Base-by-base conservation (phyloP, 352 stramenopile species). In the Globisporangium acanthophoron region DNA sequence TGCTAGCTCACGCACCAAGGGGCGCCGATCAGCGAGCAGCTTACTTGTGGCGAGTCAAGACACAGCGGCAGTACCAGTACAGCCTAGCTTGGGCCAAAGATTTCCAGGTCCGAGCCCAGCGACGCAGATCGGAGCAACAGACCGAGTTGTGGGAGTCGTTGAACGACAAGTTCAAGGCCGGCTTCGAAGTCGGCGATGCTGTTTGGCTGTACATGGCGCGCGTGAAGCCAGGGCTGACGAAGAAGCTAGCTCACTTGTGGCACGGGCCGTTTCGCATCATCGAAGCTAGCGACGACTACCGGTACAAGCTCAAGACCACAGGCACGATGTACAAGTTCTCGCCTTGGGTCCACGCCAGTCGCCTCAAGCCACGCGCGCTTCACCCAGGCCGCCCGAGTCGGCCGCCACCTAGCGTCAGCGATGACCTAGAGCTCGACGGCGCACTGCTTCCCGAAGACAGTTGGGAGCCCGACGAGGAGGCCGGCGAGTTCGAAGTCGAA, bases 131-230 rank as follows among this genome's bases (percentile, higher is more conserved):
- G 21, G 56, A 29, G 54, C 44, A 7, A 45, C 58, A 27, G 11
- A 11, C 31, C 31, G 31, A 35, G 31, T 6, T 6, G 3, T 35
- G 31, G 31, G 31, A 35, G 31, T 3, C 31, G 6, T 6, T 35
- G 0, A 35, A 55, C 11, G 48, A 62, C 8, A 49, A 65, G 37
- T 20, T n/a, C 20, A 0, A 62, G 67, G 3, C 31, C 6, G 31
- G 31, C 57, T n/a, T 37, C 31, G 31, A 35, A n/a, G 15, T 29
- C 16, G 64, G 68, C 1, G 27, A 29, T 0, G 20, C 50, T 0
- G 68, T 76, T 1, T 70, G 68, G 64, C 5, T 70, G 2, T 73
- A 58, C 35, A 27, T 73, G 2, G 62, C 67, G 21, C 52, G 64
- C 24, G 68, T 66, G 1, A 53, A 55, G 31, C 15, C 16, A 9